Base-by-base conservation (phyloP, 441 rosid genomes). In the Gossypium schwendimanii region DNA sequence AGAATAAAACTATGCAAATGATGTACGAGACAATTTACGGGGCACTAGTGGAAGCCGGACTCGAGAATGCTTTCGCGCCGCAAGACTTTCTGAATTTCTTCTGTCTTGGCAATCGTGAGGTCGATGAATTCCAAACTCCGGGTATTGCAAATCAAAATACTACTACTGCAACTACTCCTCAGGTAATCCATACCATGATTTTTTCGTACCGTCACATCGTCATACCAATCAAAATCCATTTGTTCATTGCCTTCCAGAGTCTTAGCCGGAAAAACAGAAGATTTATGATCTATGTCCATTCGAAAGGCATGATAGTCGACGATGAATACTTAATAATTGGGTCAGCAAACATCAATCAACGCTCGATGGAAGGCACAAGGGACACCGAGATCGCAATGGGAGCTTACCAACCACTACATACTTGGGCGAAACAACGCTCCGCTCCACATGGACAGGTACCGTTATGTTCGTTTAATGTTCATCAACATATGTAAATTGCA, bases 361-460 rank as follows among this genome's bases (percentile, higher is more conserved):
- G 98, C 1, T 94, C 99, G 36, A 86, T 94, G 96, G 99, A 92
- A 73, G 99, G 99, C 52, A 86, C 98, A 15, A 84, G 97, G 81
- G 99, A 94, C 73, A 91, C 98, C 10, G 98, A 94, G 82, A 94
- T 94, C 72, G 99, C 98, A 69, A 94, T 94, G 99, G 99, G 99
- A 73, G 94, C 97, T 62, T 94, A 94, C 81, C 99, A 94, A 84
- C 99, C 99, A 78, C 85, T 80, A 45, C 86, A 92, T 80, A 91
- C 96, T 15, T 89, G 97, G 96, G 93, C 89, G 36, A 82, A 83
- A 81, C 81, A 86, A 61, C 78, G 54, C 9, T 84, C 86, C 3
- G 81, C 82, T 80, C 99, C 99, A 15, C 87, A 74, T 20, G 99
- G 97, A 73, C 98, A 94, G 94, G 99, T 94, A 33, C 9, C 2